phyloP scores from a whole-genome alignment of 2,329 filamentous ascomycete species.

The Arthrocladium fulminans region DNA sequence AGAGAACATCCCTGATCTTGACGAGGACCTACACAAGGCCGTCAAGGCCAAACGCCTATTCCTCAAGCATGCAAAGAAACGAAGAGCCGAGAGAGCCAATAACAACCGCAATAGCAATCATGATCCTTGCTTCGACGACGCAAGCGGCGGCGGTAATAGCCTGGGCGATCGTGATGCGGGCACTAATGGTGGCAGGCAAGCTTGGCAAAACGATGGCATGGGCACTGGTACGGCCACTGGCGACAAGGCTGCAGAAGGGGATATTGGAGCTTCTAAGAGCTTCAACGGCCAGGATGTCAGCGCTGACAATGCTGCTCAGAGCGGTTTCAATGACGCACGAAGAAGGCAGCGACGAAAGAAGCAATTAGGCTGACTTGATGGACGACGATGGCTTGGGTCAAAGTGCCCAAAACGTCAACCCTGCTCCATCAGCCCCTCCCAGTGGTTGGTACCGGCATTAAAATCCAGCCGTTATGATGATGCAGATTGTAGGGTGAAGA shows the following conservation, averaged over 20 bases:
- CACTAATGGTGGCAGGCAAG: neutral
- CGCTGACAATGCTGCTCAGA: neutral
- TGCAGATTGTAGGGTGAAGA: no score
- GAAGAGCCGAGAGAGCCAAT: neutral
- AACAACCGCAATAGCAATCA: neutral
- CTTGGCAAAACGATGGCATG: neutral
- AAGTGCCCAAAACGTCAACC: neutral
- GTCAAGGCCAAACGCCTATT: constrained; percentile 1
- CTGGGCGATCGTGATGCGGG: neutral
- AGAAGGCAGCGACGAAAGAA: neutral
- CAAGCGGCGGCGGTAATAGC: neutral
- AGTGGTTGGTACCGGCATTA: neutral
- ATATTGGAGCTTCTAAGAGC: neutral
- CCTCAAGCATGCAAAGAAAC: neutral
- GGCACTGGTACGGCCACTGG: neutral
- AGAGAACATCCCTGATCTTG: neutral
- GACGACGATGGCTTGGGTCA: neutral
- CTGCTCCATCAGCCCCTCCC: neutral
- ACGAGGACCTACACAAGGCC: neutral
- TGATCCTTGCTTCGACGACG: no score
- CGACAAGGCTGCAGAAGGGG: neutral
- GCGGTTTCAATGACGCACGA: neutral
- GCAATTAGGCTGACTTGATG: constrained; percentile 5
- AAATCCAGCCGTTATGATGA: neutral
- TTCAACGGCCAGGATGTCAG: neutral